A percentile compares a stretch with the other conserved stretches of the same genome.
Evolutionary conservation across 192 early-diverging fungal species (phyloP).

Genomic region (Coemansia aciculifera): DNA sequence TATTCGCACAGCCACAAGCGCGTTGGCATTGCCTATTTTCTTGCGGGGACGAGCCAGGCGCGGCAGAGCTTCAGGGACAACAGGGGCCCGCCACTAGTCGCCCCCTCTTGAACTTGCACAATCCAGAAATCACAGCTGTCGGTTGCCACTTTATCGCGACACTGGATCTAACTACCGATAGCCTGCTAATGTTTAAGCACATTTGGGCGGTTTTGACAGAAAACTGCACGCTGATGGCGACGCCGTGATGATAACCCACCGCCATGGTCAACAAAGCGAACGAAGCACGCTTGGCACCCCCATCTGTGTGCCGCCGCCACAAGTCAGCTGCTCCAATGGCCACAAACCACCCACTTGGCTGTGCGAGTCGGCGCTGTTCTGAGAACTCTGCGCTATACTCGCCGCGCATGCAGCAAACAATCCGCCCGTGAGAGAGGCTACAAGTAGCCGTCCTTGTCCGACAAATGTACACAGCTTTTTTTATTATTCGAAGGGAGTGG

Average conservation of each 20-base stretch:
- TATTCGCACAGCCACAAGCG: constrained; percentile 5
- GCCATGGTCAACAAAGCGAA: background rate
- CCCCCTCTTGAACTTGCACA: background rate
- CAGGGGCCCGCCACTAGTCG: constrained; percentile 6
- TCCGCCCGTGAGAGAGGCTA: background rate
- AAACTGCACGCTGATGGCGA: background rate
- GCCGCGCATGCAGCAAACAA: background rate
- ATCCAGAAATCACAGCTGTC: background rate
- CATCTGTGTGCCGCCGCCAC: background rate
- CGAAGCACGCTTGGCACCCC: background rate
- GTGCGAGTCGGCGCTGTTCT: background rate
- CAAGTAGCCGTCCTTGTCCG: background rate
- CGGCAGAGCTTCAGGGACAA: background rate
- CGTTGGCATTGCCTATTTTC: background rate
- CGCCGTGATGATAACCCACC: background rate
- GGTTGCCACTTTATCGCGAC: background rate
- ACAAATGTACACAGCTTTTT: background rate
- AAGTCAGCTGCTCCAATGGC: background rate
- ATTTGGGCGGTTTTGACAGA: background rate
- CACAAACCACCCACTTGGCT: background rate
- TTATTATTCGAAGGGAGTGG: background rate
- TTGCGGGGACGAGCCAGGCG: constrained; percentile 4
- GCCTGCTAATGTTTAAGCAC: background rate
- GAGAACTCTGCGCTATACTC: constrained; percentile 3
- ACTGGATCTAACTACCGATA: background rate